These are phyloP conservation scores for Hydnomerulius pinastri DNA, from an alignment of 768 basidiomycete genomes.

Conservation along the genomic window DNA sequence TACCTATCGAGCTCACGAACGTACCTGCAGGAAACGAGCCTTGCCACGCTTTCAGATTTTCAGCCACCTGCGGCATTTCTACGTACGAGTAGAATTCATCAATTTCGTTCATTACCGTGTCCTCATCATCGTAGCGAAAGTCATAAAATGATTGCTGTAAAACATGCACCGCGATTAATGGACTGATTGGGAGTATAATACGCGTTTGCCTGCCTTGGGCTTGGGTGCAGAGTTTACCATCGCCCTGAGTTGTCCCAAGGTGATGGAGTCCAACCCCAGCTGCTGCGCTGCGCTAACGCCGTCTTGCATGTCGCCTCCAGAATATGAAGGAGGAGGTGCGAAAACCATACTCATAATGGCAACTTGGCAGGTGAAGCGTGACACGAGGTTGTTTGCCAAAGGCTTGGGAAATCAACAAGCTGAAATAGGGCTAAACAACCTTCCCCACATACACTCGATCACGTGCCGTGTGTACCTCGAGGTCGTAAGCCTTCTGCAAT, in stretches of 20 bases:
- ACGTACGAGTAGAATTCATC: conserved; percentile 98
- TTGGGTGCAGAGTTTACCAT: conserved; percentile 70
- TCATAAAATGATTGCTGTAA: conserved; percentile 83
- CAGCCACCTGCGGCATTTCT: conserved; percentile 88
- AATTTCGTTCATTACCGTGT: conserved; percentile 93
- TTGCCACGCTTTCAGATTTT: conserved; percentile 87
- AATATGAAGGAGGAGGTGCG: conserved; percentile 28
- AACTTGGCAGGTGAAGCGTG: neutral
- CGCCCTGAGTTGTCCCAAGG: conserved; percentile 76
- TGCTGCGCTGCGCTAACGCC: conserved; percentile 32
- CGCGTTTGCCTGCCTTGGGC: conserved; percentile 59
- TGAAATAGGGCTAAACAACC: conserved; percentile 20
- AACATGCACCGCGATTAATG: conserved; percentile 21
- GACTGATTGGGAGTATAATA: conserved; percentile 9
- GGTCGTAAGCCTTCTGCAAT: too few relatives aligned
- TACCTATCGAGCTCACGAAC: conserved; percentile 18
- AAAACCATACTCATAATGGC: conserved; percentile 35
- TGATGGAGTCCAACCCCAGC: conserved; percentile 68
- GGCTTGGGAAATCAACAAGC: conserved; percentile 27
- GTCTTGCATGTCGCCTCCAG: conserved; percentile 33
- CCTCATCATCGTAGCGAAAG: conserved; percentile 95
- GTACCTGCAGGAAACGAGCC: conserved; percentile 78
- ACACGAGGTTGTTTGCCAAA: conserved; percentile 24
- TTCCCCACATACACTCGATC: too few relatives aligned
- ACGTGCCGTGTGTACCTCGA: too few relatives aligned